Evolutionary conservation across 345 rosid genomes (phyloP).

Genomic region (Kandelia obovata): DNA sequence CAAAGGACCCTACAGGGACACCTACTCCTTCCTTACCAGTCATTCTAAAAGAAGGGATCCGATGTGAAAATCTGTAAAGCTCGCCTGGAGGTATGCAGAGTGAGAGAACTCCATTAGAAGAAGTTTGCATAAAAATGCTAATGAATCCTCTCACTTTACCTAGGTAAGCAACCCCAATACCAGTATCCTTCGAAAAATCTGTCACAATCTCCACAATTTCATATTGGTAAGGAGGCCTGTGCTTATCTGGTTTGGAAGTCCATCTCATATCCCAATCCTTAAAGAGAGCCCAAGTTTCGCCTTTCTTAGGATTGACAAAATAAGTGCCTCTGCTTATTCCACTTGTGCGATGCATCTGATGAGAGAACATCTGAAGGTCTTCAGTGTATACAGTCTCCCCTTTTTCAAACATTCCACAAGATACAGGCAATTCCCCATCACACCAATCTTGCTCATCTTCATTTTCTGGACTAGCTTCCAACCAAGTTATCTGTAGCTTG

Average conservation of each 20-base stretch:
- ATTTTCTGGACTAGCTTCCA: conserved; percentile 48
- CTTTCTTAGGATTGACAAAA: conserved; percentile 57
- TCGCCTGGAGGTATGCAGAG: conserved; percentile 42
- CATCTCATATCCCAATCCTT: conserved; percentile 68
- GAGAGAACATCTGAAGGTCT: conserved; percentile 65
- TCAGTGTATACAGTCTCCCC: conserved; percentile 36
- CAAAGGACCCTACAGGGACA: conserved; percentile 72
- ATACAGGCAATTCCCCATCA: conserved; percentile 49
- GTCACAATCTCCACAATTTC: conserved; percentile 68
- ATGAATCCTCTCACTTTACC: conserved; percentile 78
- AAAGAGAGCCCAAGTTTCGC: conserved; percentile 89
- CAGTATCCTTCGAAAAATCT: conserved; percentile 42
- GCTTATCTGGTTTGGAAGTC: conserved; percentile 44
- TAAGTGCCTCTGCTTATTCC: conserved; percentile 20
- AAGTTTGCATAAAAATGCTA: conserved; percentile 47
- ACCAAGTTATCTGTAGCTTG: conserved; percentile 72
- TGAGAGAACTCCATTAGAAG: conserved; percentile 26
- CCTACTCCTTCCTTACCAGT: conserved; percentile 70
- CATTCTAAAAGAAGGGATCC: conserved; percentile 61
- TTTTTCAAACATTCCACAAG: conserved; percentile 54
- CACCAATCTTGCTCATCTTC: conserved; percentile 39
- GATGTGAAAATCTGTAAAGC: conserved; percentile 72
- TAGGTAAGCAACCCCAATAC: conserved; percentile 65
- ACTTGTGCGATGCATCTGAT: conserved; percentile 29
- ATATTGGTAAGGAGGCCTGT: conserved; percentile 41